Conservation (phyloP, 768 basidiomycete species). For the Termitomyces heimii region DNA sequence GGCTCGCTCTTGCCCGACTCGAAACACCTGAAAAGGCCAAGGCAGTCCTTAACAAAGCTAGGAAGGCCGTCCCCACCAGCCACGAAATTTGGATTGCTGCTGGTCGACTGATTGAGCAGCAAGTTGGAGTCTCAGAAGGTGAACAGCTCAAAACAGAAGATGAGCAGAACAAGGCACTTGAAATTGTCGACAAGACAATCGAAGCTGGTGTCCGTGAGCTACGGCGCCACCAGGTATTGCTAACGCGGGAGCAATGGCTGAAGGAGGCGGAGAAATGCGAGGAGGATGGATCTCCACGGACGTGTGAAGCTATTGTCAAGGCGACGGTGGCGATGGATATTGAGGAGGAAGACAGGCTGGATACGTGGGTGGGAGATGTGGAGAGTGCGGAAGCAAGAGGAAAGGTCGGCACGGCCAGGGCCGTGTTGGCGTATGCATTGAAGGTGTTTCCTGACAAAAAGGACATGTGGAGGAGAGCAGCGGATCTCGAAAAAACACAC, state of each 20-base stretch:
- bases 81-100: constrained; percentile 99
- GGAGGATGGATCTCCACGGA: constrained; percentile 73
- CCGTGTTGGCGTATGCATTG: constrained; percentile 86
- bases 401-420: constrained; percentile 77
- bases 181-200: constrained; percentile 83
- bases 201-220: constrained; percentile 77
- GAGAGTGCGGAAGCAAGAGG: constrained; percentile 73
- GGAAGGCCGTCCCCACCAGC: constrained; percentile 88
- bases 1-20: constrained; percentile 96
- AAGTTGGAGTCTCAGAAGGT: constrained; percentile 33
- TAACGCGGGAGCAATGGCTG: constrained; percentile 92
- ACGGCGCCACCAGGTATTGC: constrained; percentile 75
- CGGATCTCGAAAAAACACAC: constrained; percentile 88
- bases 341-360: constrained; percentile 89
- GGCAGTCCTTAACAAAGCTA: constrained; percentile 92
- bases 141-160: constrained; percentile 41
- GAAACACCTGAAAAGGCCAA: constrained; percentile 91
- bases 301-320: constrained; percentile 92
- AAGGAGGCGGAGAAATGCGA: constrained; percentile 94
- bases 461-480: constrained; percentile 85
- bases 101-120: constrained; percentile 86
- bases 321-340: constrained; percentile 91
- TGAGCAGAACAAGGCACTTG: constrained; percentile 58
- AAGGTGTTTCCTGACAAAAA: constrained; percentile 86
- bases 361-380: constrained; percentile 90